phyloP scores from a whole-genome alignment of 257 asterid genomes.

The Mentha longifolia region DNA sequence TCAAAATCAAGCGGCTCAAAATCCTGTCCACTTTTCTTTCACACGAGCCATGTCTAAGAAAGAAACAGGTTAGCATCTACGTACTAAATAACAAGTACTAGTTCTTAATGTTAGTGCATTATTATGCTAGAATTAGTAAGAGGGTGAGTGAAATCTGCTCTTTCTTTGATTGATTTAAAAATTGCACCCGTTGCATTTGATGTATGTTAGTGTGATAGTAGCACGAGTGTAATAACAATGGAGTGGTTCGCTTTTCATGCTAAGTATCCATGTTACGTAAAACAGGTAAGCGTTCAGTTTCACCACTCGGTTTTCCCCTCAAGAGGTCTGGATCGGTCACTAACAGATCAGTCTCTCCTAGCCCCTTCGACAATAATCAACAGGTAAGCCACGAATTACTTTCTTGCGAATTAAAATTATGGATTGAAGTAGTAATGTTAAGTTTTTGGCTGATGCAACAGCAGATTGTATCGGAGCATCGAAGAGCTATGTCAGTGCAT shows the following conservation, averaged over 20 bases:
- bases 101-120: not conserved
- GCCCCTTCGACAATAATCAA: constrained; percentile 32
- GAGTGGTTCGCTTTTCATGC: not conserved
- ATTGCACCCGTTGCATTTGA: not conserved
- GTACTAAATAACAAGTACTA: not conserved
- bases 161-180: not conserved
- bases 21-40: constrained; percentile 52
- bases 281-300: constrained; percentile 57
- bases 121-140: not conserved
- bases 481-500: constrained; percentile 40
- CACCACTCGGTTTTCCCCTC: constrained; percentile 58
- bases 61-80: constrained; percentile 46
- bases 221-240: not conserved
- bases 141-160: not conserved
- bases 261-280: too few relatives aligned
- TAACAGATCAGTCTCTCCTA: constrained; percentile 59
- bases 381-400: constrained; percentile 47
- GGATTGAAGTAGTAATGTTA: not conserved
- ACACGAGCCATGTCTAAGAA: constrained; percentile 51
- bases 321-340: constrained; percentile 63
- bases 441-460: not conserved
- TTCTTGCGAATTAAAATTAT: not conserved
- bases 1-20: constrained; percentile 45
- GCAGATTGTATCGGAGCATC: constrained; percentile 70
- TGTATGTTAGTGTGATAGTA: not conserved